Percentiles rank a stretch among this genome's conserved stretches.
These are phyloP conservation scores for Lasiosphaeris hirsuta DNA, from an alignment of 495 filamentous ascomycete species.

Conservation along the genomic window DNA sequence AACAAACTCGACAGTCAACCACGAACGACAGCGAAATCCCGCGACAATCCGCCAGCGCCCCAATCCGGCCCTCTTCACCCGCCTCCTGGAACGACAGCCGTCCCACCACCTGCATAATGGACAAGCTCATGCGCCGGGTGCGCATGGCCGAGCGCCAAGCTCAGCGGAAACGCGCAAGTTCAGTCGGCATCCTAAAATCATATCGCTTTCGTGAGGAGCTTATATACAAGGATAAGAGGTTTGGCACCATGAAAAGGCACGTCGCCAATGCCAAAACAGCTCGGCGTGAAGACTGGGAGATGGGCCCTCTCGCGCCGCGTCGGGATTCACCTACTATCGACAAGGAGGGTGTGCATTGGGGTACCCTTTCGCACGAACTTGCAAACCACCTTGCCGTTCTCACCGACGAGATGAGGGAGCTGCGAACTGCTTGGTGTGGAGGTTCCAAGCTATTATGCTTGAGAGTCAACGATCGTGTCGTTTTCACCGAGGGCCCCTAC, in stretches of 20 bases:
- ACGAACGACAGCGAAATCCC: not conserved
- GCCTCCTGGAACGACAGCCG: not conserved
- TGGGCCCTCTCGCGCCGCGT: conserved; percentile 72
- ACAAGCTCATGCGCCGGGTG: conserved; percentile 70
- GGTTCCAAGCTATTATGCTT: conserved; percentile 62
- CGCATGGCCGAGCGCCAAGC: conserved; percentile 63
- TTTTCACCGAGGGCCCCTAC: conserved; percentile 69
- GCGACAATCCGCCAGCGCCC: not conserved
- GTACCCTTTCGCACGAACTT: conserved; percentile 24
- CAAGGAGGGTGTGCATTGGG: conserved; percentile 26
- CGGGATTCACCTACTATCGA: conserved; percentile 57
- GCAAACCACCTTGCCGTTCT: conserved; percentile 18
- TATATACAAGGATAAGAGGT: conserved; percentile 33
- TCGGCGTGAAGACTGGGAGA: conserved; percentile 64
- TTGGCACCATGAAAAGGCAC: conserved; percentile 13
- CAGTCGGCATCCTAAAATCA: conserved; percentile 25
- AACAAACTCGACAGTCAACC: not conserved
- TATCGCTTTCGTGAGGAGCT: conserved; percentile 14
- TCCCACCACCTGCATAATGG: conserved; percentile 49
- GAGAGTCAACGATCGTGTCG: conserved; percentile 68
- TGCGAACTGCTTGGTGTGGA: conserved; percentile 43
- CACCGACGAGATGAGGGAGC: conserved; percentile 21
- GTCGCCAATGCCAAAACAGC: conserved; percentile 30
- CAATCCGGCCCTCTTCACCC: not conserved
- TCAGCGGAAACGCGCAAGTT: conserved; percentile 44